Conservation (phyloP, 2,329 filamentous ascomycete species). For the Alternaria postmessia region DNA sequence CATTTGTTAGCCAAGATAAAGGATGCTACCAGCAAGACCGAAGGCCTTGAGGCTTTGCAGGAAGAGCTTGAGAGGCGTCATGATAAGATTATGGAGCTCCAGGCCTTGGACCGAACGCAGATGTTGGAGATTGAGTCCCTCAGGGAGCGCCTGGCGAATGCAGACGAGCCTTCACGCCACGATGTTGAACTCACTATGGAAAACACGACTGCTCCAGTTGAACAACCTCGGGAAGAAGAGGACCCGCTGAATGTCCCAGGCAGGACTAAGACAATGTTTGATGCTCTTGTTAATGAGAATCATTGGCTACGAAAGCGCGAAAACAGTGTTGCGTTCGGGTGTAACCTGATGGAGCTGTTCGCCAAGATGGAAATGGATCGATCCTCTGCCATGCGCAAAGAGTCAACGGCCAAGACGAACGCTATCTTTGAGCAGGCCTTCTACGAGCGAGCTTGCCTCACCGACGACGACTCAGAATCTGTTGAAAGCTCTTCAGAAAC, state of each 20-base stretch:
- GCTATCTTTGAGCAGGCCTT: neutral
- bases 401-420: constrained; percentile 6
- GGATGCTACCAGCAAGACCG: constrained; percentile 38
- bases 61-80: constrained; percentile 29
- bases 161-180: constrained; percentile 13
- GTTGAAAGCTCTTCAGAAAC: constrained; percentile 1
- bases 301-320: constrained; percentile 41
- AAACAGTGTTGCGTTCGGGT: constrained; percentile 25
- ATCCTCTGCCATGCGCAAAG: neutral
- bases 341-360: constrained; percentile 24
- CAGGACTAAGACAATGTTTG: constrained; percentile 27
- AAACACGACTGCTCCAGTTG: constrained; percentile 12
- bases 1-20: constrained; percentile 74
- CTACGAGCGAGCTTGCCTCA: constrained; percentile 14
- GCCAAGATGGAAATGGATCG: constrained; percentile 13
- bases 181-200: constrained; percentile 6
- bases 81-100: constrained; percentile 31
- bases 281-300: constrained; percentile 40
- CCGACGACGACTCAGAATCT: constrained; percentile 13
- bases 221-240: constrained; percentile 22
- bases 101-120: constrained; percentile 27
- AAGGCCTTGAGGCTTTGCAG: constrained; percentile 31
- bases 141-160: constrained; percentile 20
- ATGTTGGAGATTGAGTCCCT: constrained; percentile 29
- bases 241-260: constrained; percentile 20